Conservation (phyloP, 2,329 filamentous ascomycete species). For the Botryotinia globosa region DNA sequence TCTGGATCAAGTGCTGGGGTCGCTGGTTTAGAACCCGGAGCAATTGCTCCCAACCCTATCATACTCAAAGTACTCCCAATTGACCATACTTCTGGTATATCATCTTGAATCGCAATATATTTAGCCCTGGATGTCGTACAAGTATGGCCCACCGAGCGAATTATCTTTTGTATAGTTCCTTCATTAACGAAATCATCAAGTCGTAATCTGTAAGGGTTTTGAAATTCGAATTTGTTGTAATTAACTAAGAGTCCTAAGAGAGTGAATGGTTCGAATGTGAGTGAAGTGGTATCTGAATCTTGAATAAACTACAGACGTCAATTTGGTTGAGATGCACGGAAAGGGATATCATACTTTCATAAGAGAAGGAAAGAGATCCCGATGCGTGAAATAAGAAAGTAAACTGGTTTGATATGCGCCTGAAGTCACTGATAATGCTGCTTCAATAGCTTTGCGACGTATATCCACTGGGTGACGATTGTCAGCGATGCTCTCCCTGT, state of each 20-base stretch:
- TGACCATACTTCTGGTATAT: conserved; percentile 86
- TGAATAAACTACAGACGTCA: conserved; percentile 64
- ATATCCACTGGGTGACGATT: conserved; percentile 58
- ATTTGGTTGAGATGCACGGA: not conserved
- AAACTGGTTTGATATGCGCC: conserved; percentile 96
- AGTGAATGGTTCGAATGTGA: conserved; percentile 71
- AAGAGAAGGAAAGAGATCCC: conserved; percentile 88
- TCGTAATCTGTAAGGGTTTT: conserved; percentile 90
- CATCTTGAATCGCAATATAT: conserved; percentile 85
- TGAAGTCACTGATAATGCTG: conserved; percentile 78
- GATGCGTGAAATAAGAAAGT: conserved; percentile 90
- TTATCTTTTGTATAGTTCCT: conserved; percentile 75
- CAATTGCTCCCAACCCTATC: conserved; percentile 77
- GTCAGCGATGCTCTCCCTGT: conserved; percentile 32
- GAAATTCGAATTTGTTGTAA: conserved; percentile 99
- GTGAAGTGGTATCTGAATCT: conserved; percentile 64
- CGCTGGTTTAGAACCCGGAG: conserved; percentile 64
- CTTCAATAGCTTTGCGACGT: conserved; percentile 75
- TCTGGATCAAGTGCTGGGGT: conserved; percentile 67
- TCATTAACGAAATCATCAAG: conserved; percentile 97
- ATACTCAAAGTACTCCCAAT: conserved; percentile 76
- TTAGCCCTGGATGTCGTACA: conserved; percentile 66
- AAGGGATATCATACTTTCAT: conserved; percentile 70
- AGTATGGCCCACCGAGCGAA: conserved; percentile 70
- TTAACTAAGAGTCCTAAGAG: conserved; percentile 86